Base-by-base conservation (phyloP, 768 basidiomycete species). In the Tulasnella sp. region DNA sequence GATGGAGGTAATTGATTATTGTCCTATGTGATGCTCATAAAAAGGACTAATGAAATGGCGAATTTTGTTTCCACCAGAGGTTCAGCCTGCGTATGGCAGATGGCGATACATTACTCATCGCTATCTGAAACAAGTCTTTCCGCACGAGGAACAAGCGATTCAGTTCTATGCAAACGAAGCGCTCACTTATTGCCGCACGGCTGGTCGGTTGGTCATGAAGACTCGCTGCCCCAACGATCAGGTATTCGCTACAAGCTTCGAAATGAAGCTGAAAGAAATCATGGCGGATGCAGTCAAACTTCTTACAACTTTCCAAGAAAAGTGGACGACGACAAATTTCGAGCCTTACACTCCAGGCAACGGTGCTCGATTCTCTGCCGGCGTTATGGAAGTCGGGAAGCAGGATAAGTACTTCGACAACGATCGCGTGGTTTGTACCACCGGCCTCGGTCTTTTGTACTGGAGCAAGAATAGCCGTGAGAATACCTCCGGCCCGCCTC, bases 191-290 rank as follows among this genome's bases (percentile, higher is more conserved):
- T 87, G 93, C 98, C 54, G 54, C 20, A 58, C 20, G 20, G 54
- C 54, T 20, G 54, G 54, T 64, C 94, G 97, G 20, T 20, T 58
- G 20, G 22, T 58, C 54, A 22, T 58, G 54, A 98, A 96, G 85
- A 88, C 95, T 95, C 85, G 86, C 95, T 89, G 31, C 31, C n/a
- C 20, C 37, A 28, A 40, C 34, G 20, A 22, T 11, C 4, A 73
- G 2, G 72, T 1, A 2, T 58, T 58, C n/a, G 54, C 22, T 7
- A 1, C n/a, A 9, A 28, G 2, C 20, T 58, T 58, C 11, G 54
- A 58, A 11, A 2, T 20, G 22, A 58, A 58, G 18, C 9, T 58
- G 54, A 22, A 20, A 9, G 54, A 58, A 58, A 28, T 54, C 14
- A n/a, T 54, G 20, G 54, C 16, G 54, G 54, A 54, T 20, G n/a